These are phyloP conservation scores for Panaeolus cyanescens DNA, from an alignment of 768 basidiomycete species.

Conservation along the genomic window DNA sequence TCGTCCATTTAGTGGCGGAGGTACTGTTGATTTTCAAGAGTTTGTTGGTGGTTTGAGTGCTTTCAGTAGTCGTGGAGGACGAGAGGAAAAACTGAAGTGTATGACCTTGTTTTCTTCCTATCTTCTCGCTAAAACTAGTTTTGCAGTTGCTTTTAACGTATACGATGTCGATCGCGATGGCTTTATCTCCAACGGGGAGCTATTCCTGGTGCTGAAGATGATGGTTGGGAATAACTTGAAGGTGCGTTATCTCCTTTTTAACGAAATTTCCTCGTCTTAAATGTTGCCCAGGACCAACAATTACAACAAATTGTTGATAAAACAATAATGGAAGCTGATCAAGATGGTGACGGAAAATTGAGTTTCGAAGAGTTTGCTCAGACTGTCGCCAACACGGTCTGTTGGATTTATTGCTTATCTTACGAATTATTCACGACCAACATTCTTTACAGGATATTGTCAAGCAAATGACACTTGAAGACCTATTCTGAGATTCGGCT, in stretches of 20 bases:
- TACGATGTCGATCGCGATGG: slow-evolving; percentile 99
- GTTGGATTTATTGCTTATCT: slow-evolving; percentile 23
- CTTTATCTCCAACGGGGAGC: slow-evolving; percentile 96
- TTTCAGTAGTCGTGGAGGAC: slow-evolving; percentile 93
- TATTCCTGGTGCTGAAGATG: slow-evolving; percentile 99
- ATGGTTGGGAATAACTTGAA: slow-evolving; percentile 99
- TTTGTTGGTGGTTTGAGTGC: slow-evolving; percentile 98
- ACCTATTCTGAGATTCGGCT: slow-evolving; percentile 64
- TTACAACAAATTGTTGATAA: slow-evolving; percentile 99
- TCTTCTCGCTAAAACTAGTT: slow-evolving; percentile 1
- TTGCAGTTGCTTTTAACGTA: slow-evolving; percentile 96
- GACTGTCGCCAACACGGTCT: slow-evolving; percentile 95
- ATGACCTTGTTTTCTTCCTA: slow-evolving; percentile 30
- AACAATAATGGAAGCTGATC: slow-evolving; percentile 99
- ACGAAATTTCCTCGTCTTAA: slow-evolving; percentile 5
- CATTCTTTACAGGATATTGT: slow-evolving; percentile 79
- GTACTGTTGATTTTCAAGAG: slow-evolving; percentile 98
- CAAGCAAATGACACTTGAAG: slow-evolving; percentile 98
- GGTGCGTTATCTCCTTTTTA: slow-evolving; percentile 41
- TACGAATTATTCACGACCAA: neutral
- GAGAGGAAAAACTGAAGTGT: slow-evolving; percentile 98
- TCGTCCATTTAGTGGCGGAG: slow-evolving; percentile 73
- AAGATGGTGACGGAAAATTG: slow-evolving; percentile 96
- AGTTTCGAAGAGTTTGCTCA: slow-evolving; percentile 96
- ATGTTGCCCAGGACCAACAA: slow-evolving; percentile 79